Base-by-base conservation (phyloP, 2,329 filamentous ascomycete species). In the Colletotrichum eleusines region DNA sequence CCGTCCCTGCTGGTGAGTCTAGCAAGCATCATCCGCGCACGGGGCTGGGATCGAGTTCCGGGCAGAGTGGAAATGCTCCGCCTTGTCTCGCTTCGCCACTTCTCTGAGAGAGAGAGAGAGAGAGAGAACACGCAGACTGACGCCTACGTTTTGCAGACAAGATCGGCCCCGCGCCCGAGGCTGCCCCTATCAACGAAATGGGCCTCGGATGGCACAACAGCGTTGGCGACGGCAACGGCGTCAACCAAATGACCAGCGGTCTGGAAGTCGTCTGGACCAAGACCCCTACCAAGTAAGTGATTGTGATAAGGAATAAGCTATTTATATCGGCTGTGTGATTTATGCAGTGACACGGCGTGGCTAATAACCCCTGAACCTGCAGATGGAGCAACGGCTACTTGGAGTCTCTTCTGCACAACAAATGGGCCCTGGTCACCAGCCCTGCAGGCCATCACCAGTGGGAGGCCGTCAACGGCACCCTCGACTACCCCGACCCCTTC, bases 231-330 rank as follows among this genome's bases (percentile, higher is more conserved):
- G 92, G 92, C 75, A 92, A 91, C 76, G 92, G 91, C n/a, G 83
- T 88, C 33, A 85, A 94, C 78, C 86, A 91, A 79, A 93, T 93
- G 82, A 94, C 92, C 74, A 91, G 87, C 74, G 92, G 92, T 62
- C 85, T 95, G 3, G 92, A 95, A 81, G 92, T 95, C 55, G 93
- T 86, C 79, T 95, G 92, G 92, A 94, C 92, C 76, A 89, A 86
- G 79, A 92, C 90, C 26, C 92, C 92, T 1, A 90, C 87, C 74
- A 89, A 93, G 84, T 71, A 64, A 71, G 65, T 69, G 11, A 59
- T 33, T 33, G 61, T 57, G 46, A 71, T 54, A 16, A 67, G n/a
- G 42, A 28, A 50, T 9, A 54, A 16, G 53, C 68, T 70, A 70
- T 70, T 62, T 58, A 67, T 70, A 57, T 48, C 51, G 33, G 50